Evolutionary conservation across 768 basidiomycete species (phyloP), one percentile per base, ranked within the genome.

Genomic region (Pulveroboletus sp.): DNA sequence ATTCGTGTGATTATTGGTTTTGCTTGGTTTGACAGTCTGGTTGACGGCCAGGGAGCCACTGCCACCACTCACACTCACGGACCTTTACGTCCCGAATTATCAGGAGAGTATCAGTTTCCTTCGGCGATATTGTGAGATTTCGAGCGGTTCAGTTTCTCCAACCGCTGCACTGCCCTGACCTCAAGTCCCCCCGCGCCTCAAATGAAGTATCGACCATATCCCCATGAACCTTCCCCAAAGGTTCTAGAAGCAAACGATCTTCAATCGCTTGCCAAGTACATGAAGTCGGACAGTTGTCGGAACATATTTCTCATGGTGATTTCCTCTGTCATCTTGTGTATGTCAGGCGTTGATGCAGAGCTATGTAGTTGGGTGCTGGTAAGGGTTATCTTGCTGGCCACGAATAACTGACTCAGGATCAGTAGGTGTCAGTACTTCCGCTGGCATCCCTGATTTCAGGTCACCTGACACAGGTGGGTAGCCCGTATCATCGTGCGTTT

Each of bases 371-470:
- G 18, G 86, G 86, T 37, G 85, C 86, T 52, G 85, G 85, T 85
- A 58, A 57, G 76, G 56, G 33, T 42, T 39, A 46, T 26, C 37
- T 32, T 33, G 27, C 15, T 31, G 15, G 14, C 11, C 28, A 8
- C 17, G 39, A 24, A 15, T 11, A 31, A 32, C 17, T 45, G 30
- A 49, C 40, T 53, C 24, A 63, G 5, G 44, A 28, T 33, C 15
- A 15, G 15, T 54, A 84, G 87, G 88, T 15, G 77, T 89, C 42
- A 86, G 84, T 54, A 90, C 88, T 6, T 76, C 85, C 27, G 88
- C 88, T 47, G 88, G 88, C 6, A 92, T 91, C 26, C 93, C 93
- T 11, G 92, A 96, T 68, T 96, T 94, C 65, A 74, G 93, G 53
- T 89, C 87, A 9, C 88, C 89, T 1, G 79, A 83, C 21, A 93